Evolutionary conservation across 345 rosid species (phyloP).

Genomic region (Bruguiera parviflora): DNA sequence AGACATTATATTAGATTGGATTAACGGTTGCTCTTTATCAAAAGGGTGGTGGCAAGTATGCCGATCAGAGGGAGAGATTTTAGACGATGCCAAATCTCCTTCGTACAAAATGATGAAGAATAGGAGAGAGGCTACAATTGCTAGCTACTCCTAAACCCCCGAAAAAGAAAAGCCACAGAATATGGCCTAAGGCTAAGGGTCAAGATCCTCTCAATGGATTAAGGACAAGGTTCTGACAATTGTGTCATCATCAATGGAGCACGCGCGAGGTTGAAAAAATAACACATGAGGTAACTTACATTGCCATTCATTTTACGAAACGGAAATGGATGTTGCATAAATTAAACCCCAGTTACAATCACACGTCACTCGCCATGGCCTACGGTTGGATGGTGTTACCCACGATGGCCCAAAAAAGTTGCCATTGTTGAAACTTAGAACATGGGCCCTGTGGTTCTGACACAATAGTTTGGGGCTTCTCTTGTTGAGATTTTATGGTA

Average conservation of each 20-base stretch:
- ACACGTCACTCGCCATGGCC: no score
- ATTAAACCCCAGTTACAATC: no score
- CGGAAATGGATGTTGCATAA: background rate
- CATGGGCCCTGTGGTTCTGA: no score
- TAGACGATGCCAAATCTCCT: background rate
- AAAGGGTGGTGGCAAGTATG: background rate
- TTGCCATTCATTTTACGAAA: background rate
- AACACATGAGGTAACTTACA: background rate
- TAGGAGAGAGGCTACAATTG: background rate
- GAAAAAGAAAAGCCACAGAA: background rate
- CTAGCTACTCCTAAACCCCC: constrained; percentile 1
- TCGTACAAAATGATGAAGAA: background rate
- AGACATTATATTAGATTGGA: background rate
- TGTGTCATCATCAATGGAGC: constrained; percentile 39
- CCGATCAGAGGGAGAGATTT: no score
- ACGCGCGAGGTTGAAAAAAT: constrained; percentile 34
- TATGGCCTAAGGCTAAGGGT: background rate
- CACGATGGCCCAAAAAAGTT: no score
- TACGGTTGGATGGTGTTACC: no score
- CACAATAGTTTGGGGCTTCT: no score
- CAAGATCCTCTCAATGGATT: constrained; percentile 14
- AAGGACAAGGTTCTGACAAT: constrained; percentile 35
- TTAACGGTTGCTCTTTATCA: background rate
- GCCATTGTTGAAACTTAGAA: no score
- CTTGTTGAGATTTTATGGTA: no score